Evolutionary conservation across 108 stramenopile genomes (phyloP).

Genomic region (Heterococcus sp.): DNA sequence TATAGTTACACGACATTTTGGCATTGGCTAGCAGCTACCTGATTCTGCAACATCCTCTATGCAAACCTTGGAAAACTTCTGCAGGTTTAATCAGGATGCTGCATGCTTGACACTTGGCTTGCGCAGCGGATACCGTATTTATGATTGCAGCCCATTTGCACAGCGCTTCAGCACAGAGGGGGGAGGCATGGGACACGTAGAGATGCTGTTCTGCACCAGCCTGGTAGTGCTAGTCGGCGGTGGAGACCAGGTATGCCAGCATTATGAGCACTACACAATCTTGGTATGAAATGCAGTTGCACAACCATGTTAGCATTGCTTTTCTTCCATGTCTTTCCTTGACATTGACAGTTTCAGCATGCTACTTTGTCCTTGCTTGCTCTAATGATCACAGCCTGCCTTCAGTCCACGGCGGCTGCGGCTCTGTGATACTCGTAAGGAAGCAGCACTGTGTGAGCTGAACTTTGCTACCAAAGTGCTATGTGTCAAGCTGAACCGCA

Average conservation of each 20-base stretch:
- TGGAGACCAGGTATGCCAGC: conserved; percentile 50
- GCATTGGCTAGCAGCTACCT: no score
- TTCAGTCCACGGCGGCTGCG: conserved; percentile 51
- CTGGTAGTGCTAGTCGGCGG: conserved; percentile 58
- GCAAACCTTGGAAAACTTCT: no score
- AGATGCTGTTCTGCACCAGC: conserved; percentile 61
- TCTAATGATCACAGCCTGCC: not conserved
- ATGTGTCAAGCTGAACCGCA: conserved; percentile 54
- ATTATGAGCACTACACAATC: no score
- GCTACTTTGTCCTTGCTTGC: not conserved
- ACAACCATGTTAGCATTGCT: not conserved
- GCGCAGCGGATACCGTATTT: conserved; percentile 35
- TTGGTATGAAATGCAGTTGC: no score
- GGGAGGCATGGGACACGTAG: conserved; percentile 55
- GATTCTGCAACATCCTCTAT: no score
- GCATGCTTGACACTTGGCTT: conserved; percentile 28
- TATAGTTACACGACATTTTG: no score
- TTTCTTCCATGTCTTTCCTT: not conserved
- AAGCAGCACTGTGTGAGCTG: conserved; percentile 53
- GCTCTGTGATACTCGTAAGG: conserved; percentile 57
- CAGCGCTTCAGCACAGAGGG: conserved; percentile 25
- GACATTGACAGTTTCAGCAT: not conserved
- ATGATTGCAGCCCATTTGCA: conserved; percentile 29
- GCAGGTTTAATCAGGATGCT: conserved; percentile 26
- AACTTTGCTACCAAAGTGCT: conserved; percentile 51